Percentiles rank a stretch among this genome's conserved stretches.
Evolutionary conservation across 805 yeast species (phyloP).

Genomic region (Zygoascus biomembranicola): DNA sequence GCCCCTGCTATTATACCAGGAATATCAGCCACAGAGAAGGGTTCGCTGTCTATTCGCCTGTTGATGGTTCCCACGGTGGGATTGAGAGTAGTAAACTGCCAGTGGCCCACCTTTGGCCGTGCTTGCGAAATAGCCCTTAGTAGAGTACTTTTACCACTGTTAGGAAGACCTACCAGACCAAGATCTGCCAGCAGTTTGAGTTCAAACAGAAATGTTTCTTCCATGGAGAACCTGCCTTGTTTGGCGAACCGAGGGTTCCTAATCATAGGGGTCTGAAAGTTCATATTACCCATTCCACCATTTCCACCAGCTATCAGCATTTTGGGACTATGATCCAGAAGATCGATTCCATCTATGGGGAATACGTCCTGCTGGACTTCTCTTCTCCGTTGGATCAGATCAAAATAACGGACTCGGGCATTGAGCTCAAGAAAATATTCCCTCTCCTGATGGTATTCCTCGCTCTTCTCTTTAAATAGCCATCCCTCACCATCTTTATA

Average conservation of each 20-base stretch:
- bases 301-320: slow-evolving; percentile 73
- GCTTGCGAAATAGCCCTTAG: slow-evolving; percentile 83
- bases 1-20: slow-evolving; percentile 96
- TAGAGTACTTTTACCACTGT: slow-evolving; percentile 92
- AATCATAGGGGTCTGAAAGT: slow-evolving; percentile 72
- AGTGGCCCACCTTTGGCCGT: slow-evolving; percentile 84
- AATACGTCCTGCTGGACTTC: slow-evolving; percentile 61
- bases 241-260: slow-evolving; percentile 89
- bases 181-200: slow-evolving; percentile 83
- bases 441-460: slow-evolving; percentile 55
- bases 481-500: slow-evolving; percentile 75
- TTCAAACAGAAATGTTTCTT: slow-evolving; percentile 66
- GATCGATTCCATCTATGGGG: slow-evolving; percentile 78
- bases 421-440: slow-evolving; percentile 61
- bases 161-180: slow-evolving; percentile 92
- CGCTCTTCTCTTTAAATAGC: slow-evolving; percentile 74
- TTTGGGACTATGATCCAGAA: slow-evolving; percentile 54
- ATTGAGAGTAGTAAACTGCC: slow-evolving; percentile 92
- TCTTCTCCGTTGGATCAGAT: slow-evolving; percentile 44
- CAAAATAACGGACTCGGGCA: slow-evolving; percentile 57
- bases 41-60: slow-evolving; percentile 39
- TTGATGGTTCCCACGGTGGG: slow-evolving; percentile 88
- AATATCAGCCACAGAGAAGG: slow-evolving; percentile 93
- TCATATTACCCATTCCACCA: slow-evolving; percentile 97
- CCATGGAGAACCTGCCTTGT: slow-evolving; percentile 63